Percentiles rank a stretch among this genome's conserved stretches.
phyloP scores from a whole-genome alignment of 768 basidiomycete genomes.

The Cyathus striatus region DNA sequence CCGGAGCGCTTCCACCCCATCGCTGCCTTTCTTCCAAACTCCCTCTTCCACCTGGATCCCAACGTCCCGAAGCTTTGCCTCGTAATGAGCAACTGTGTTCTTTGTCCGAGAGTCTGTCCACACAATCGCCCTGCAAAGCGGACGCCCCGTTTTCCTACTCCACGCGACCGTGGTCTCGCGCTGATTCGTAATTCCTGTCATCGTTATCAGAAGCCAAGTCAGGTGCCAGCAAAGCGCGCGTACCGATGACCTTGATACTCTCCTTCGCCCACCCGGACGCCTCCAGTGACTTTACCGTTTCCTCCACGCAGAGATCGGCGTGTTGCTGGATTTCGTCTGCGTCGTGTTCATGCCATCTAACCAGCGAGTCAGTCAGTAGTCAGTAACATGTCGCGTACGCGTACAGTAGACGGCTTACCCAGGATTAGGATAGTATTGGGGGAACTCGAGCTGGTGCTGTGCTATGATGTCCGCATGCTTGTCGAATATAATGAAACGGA shows the following conservation, averaged over 20 bases:
- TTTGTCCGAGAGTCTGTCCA: conserved; percentile 97
- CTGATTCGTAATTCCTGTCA: conserved; percentile 89
- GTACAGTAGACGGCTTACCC: conserved; percentile 42
- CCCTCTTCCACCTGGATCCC: conserved; percentile 73
- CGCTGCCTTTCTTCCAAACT: conserved; percentile 63
- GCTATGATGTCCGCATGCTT: conserved; percentile 82
- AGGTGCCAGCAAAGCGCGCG: conserved; percentile 17
- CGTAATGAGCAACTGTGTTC: conserved; percentile 74
- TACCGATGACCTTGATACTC: conserved; percentile 90
- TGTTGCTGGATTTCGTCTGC: conserved; percentile 74
- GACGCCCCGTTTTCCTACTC: conserved; percentile 86
- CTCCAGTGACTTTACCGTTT: conserved; percentile 67
- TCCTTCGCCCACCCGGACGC: conserved; percentile 69
- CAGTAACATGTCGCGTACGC: neutral
- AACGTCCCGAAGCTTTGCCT: conserved; percentile 60
- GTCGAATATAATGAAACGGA: conserved; percentile 90
- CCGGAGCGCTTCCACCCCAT: conserved; percentile 59
- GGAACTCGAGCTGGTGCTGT: conserved; percentile 88
- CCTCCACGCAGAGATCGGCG: conserved; percentile 71
- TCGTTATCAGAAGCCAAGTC: neutral
- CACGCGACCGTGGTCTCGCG: conserved; percentile 94
- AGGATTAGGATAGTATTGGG: conserved; percentile 88
- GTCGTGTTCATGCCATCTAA: conserved; percentile 95
- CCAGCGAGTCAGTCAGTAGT: neutral
- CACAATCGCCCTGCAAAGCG: conserved; percentile 85